Base-by-base conservation (phyloP, 139 green algal genomes). In the Picocystis salinarum region DNA sequence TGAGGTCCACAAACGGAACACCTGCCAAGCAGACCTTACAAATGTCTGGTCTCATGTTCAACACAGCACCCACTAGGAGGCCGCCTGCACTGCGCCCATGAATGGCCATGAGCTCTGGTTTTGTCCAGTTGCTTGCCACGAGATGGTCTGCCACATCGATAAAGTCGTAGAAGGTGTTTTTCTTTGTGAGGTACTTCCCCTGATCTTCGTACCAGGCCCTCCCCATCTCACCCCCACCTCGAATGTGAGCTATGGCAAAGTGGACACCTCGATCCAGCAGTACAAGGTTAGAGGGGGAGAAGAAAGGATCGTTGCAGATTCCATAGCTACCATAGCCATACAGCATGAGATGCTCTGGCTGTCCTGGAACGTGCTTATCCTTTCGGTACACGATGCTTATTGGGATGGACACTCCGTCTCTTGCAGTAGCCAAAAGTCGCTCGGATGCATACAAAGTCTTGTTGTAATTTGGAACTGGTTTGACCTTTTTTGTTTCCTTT, bases 1-100 rank as follows among this genome's bases (percentile, higher is more conserved):
- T 42, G 1, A 68, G 59, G 67, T 95, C 85, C 42, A 95, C 84
- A 56, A 95, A 95, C 0, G 80, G 82, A 25, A 95, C 83, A 24
- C 69, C 66, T 31, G 60, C 49, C 30, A 77, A 50, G 12, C 61
- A 1, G 61, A 58, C 70, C 5, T 67, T 40, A 47, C 80, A 85
- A 13, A 81, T 58, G 45, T 73, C 64, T 2, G 76, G 71, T 3
- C 51, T 51, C 58, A 75, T 62, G 67, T 91, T 91, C 36, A 83
- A 27, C 2, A 61, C 54, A n/a, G 73, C 73, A 7, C 69, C 79
- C 42, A 83, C 74, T 4, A 71, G 70, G 25, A 91, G 59, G 0
- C 77, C 79, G 1, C 69, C 77, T 1, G 75, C 79, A 23, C 53
- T 73, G n/a, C 78, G 61, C 4, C 79, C 79, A 56, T 73, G 50